Conservation (phyloP, 257 asterid species). For the Solanum bulbocastanum region DNA sequence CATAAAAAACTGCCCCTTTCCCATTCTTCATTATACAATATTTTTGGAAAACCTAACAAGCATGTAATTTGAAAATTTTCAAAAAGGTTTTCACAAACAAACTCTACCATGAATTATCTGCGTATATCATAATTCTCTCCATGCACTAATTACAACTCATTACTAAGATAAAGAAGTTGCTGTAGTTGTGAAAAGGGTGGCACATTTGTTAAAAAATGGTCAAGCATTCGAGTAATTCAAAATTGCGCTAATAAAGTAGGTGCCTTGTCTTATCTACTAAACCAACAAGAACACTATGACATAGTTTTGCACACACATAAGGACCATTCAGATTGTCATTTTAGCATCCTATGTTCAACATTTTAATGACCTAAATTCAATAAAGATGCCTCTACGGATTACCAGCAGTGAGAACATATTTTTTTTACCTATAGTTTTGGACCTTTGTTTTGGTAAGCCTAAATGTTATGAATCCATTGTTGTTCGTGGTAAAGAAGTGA, state of each 20-base stretch:
- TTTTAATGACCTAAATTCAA: background rate
- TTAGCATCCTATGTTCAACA: background rate
- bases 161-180: background rate
- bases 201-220: background rate
- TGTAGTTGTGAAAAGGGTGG: background rate
- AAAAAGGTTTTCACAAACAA: background rate
- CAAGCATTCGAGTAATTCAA: background rate
- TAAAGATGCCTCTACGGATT: background rate
- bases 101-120: background rate
- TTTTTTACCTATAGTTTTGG: background rate
- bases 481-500: background rate
- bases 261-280: background rate
- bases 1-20: background rate
- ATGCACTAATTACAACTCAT: background rate
- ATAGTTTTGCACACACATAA: background rate
- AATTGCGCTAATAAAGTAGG: background rate
- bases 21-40: background rate
- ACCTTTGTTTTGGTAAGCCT: background rate
- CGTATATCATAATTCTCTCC: background rate
- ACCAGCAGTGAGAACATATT: background rate
- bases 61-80: background rate
- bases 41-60: background rate
- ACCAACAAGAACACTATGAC: background rate
- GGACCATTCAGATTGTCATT: background rate
- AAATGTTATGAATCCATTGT: background rate